These are phyloP conservation scores for Orobanche coerulescens DNA, from an alignment of 257 asterid species.

Conservation along the genomic window DNA sequence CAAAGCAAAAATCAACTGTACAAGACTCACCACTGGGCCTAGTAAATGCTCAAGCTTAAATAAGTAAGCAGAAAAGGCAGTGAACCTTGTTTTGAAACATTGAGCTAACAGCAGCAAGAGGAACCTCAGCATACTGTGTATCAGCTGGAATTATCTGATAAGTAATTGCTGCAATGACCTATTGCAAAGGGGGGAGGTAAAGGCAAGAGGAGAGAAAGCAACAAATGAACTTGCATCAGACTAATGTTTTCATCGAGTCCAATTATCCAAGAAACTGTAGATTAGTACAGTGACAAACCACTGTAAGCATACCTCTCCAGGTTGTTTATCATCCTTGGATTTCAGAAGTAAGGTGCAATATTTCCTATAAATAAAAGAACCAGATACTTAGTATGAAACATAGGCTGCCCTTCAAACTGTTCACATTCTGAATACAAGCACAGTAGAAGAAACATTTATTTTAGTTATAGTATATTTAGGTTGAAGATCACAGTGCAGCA, in stretches of 20 bases:
- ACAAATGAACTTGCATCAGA: not conserved
- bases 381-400: not conserved
- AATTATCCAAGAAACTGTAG: slow-evolving; percentile 1
- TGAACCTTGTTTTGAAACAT: slow-evolving; percentile 65
- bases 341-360: slow-evolving; percentile 69
- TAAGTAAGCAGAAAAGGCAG: not conserved
- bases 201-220: slow-evolving; percentile 2
- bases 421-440: not conserved
- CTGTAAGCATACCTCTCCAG: slow-evolving; percentile 48
- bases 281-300: not conserved
- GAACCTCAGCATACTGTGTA: slow-evolving; percentile 85
- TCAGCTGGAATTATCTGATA: slow-evolving; percentile 83
- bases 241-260: not conserved
- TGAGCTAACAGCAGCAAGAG: slow-evolving; percentile 80
- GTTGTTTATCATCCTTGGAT: slow-evolving; percentile 28
- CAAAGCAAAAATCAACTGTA: not conserved
- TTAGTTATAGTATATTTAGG: slow-evolving; percentile 7
- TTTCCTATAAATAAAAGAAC: slow-evolving; percentile 45
- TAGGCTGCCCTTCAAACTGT: not conserved
- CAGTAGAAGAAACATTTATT: not conserved
- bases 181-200: slow-evolving; percentile 5
- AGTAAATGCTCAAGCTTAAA: slow-evolving; percentile 5
- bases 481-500: not conserved
- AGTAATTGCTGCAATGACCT: slow-evolving; percentile 87
- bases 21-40: slow-evolving; percentile 13